Evolutionary conservation across 805 yeast genomes (phyloP), one percentile per base, ranked within the genome.

Genomic region (Metahyphopichia silvanorum): DNA sequence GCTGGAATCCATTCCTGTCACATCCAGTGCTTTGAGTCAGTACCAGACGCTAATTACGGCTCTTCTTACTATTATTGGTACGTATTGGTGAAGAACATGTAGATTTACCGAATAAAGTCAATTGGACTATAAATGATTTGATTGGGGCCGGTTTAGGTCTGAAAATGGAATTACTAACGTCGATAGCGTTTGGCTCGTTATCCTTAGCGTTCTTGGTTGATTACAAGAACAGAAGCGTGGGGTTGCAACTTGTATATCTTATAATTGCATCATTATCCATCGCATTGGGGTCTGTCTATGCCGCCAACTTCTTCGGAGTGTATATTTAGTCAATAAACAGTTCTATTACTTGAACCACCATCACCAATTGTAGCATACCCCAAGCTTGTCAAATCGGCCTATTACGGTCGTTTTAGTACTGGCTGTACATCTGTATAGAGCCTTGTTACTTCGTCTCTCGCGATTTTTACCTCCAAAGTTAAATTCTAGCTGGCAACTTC

Each of bases 291-390:
- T 44, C 64, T 3, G 44, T 66, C n/a, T 54, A 56, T 41, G 49
- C 61, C 9, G 54, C 69, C 35, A 67, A 66, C 47, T 62, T 47
- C 40, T 65, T 66, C 26, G 73, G 73, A 14, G 73, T 67, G 2
- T 66, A 66, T 40, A 59, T 66, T 33, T 66, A 47, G 39, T 8
- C 26, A 7, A n/a, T n/a, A n/a, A n/a, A n/a, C n/a, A n/a, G n/a
- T n/a, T n/a, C n/a, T n/a, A n/a, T n/a, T n/a, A n/a, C n/a, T n/a
- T n/a, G n/a, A n/a, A n/a, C n/a, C n/a, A n/a, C n/a, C n/a, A n/a
- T n/a, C n/a, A n/a, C n/a, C n/a, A n/a, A n/a, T n/a, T n/a, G n/a
- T n/a, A n/a, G n/a, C n/a, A n/a, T n/a, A n/a, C n/a, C n/a, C n/a
- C n/a, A n/a, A n/a, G n/a, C n/a, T n/a, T n/a, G n/a, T n/a, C n/a